Evolutionary conservation across 345 rosid species (phyloP).

Genomic region (Cochlearia excelsa): DNA sequence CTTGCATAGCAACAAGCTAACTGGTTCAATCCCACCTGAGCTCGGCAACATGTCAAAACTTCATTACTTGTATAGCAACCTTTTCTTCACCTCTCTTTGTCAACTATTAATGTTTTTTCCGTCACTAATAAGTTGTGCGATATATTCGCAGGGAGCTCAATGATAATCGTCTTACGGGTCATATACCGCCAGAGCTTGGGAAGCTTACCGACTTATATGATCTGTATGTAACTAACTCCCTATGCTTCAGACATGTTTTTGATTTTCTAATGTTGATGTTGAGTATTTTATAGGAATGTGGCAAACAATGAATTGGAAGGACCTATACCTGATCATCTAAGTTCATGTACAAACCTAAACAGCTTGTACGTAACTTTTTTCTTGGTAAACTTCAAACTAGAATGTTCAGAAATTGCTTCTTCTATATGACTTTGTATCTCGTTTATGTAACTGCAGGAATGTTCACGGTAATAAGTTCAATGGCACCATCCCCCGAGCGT

Average conservation of each 20-base stretch:
- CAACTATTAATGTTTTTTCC: background rate
- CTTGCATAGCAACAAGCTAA: constrained; percentile 74
- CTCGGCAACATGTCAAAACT: constrained; percentile 96
- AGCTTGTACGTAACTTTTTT: constrained; percentile 60
- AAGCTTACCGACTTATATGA: constrained; percentile 92
- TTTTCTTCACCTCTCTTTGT: background rate
- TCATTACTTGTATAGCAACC: constrained; percentile 68
- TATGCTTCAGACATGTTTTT: constrained; percentile 8
- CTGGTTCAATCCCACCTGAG: constrained; percentile 85
- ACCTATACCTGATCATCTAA: constrained; percentile 77
- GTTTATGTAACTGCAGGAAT: constrained; percentile 49
- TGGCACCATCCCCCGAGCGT: constrained; percentile 72
- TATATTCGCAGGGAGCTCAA: constrained; percentile 73
- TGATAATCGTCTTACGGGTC: constrained; percentile 69
- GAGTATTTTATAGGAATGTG: constrained; percentile 53
- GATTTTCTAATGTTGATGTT: constrained; percentile 10
- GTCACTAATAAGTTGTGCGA: background rate
- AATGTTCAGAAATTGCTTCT: constrained; percentile 3
- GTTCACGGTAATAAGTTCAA: constrained; percentile 78
- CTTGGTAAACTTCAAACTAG: background rate
- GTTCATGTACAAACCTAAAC: constrained; percentile 86
- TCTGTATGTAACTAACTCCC: constrained; percentile 53
- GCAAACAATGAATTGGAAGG: constrained; percentile 84
- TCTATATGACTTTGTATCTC: constrained; percentile 8
- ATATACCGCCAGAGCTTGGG: constrained; percentile 88